These are phyloP conservation scores for Sphaerobolus stellatus DNA, from an alignment of 1,284 basidiomycete genomes.

Conservation along the genomic window DNA sequence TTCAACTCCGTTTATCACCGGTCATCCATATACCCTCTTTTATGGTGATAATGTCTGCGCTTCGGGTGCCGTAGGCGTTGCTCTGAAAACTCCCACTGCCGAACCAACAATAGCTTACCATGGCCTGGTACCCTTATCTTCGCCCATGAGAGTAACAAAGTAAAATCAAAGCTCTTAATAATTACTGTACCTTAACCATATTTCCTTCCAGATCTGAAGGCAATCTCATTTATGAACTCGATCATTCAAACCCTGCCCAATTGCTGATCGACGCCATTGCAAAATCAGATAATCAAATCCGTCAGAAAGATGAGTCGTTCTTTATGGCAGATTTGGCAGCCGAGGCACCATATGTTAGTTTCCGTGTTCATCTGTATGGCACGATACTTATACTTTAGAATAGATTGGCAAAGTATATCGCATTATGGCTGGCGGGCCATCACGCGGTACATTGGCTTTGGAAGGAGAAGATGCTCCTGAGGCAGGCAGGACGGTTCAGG, in stretches of 20 bases:
- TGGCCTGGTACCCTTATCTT: constrained; percentile 54
- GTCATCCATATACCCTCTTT: constrained; percentile 76
- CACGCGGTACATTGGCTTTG: constrained; percentile 71
- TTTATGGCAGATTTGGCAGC: constrained; percentile 30
- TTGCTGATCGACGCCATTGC: constrained; percentile 63
- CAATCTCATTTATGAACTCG: constrained; percentile 70
- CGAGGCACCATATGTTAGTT: not conserved
- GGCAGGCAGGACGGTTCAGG: constrained; percentile 61
- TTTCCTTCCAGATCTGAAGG: constrained; percentile 60
- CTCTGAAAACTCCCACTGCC: constrained; percentile 37
- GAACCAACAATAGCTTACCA: constrained; percentile 45
- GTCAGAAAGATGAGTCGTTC: constrained; percentile 71
- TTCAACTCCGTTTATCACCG: constrained; percentile 85
- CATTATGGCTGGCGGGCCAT: constrained; percentile 79
- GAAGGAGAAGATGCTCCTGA: constrained; percentile 60
- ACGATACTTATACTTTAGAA: not conserved
- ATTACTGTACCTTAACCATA: not conserved
- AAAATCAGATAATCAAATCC: constrained; percentile 27
- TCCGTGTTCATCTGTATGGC: not conserved
- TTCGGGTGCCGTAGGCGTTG: constrained; percentile 75
- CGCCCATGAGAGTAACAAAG: constrained; percentile 57
- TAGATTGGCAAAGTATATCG: constrained; percentile 49
- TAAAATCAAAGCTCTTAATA: constrained; percentile 24
- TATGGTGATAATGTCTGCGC: constrained; percentile 56
- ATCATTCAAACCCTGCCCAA: constrained; percentile 67